Conservation (phyloP, 192 early-diverging fungal genomes). For the Linnemannia exigua region DNA sequence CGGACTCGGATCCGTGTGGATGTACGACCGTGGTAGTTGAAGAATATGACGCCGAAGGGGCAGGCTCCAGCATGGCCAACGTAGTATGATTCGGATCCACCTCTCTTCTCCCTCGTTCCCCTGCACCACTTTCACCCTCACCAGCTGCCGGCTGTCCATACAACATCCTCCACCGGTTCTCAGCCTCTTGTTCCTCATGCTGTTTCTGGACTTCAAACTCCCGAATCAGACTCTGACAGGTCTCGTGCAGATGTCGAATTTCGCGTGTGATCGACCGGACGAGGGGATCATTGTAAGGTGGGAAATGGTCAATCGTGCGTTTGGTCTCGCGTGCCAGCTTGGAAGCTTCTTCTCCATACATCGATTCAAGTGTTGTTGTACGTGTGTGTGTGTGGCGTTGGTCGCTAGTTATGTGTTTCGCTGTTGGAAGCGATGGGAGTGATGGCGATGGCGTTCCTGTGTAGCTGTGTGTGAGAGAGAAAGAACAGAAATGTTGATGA, state of each 20-base stretch:
- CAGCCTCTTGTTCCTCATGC: slow-evolving; percentile 23
- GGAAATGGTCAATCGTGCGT: slow-evolving; percentile 76
- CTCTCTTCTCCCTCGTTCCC: neutral
- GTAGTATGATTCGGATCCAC: slow-evolving; percentile 37
- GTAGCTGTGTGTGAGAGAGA: neutral
- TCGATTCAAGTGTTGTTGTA: slow-evolving; percentile 35
- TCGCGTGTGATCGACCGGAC: slow-evolving; percentile 87
- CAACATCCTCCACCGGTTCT: slow-evolving; percentile 16
- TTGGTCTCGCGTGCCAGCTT: slow-evolving; percentile 88
- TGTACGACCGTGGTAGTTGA: neutral
- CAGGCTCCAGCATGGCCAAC: slow-evolving; percentile 23
- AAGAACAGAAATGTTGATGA: slow-evolving; percentile 7
- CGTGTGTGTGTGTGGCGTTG: neutral
- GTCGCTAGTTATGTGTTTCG: neutral
- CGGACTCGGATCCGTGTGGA: neutral
- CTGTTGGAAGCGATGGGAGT: neutral
- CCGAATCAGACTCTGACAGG: slow-evolving; percentile 60
- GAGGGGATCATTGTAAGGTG: slow-evolving; percentile 85
- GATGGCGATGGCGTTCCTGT: neutral
- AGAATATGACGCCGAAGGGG: neutral
- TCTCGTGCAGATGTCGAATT: slow-evolving; percentile 75
- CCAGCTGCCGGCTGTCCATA: neutral
- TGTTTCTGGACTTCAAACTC: slow-evolving; percentile 31
- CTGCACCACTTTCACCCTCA: neutral
- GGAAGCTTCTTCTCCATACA: slow-evolving; percentile 85